phyloP scores from a whole-genome alignment of 768 basidiomycete genomes.

The Rhodotorula toruloides region DNA sequence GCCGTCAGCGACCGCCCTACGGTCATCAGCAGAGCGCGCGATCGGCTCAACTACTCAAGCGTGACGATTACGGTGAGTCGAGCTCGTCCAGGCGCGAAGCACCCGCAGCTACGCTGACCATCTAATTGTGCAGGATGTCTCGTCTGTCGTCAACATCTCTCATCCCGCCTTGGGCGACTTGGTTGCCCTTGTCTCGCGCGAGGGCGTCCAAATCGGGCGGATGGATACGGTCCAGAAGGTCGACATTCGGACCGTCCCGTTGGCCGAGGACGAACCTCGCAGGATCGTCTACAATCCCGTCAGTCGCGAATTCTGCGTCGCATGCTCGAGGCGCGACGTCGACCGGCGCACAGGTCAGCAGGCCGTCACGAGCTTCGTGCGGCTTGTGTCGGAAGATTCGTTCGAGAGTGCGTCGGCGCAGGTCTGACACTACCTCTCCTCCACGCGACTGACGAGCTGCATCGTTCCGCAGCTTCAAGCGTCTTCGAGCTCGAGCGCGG shows the following conservation, averaged over 20 bases:
- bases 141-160: conserved; percentile 53
- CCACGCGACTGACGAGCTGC: neutral
- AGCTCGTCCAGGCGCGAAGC: neutral
- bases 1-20: conserved; percentile 67
- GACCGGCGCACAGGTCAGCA: conserved; percentile 56
- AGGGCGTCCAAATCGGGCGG: neutral
- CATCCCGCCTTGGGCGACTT: conserved; percentile 56
- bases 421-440: neutral
- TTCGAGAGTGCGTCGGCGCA: conserved; percentile 64
- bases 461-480: conserved; percentile 10
- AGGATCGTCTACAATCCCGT: conserved; percentile 59
- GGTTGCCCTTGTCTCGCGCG: conserved; percentile 52
- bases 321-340: conserved; percentile 57
- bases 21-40: conserved; percentile 64
- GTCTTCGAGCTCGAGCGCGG: conserved; percentile 2
- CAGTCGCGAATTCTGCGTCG: conserved; percentile 62
- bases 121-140: conserved; percentile 52
- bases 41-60: conserved; percentile 60
- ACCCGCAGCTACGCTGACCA: neutral
- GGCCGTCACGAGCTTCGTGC: conserved; percentile 56
- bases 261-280: conserved; percentile 68
- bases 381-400: conserved; percentile 60
- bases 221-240: conserved; percentile 64
- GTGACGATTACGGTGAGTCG: conserved; percentile 61
- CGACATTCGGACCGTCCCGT: conserved; percentile 67